Evolutionary conservation across 1,139 yeast species (phyloP).

Genomic region (Geotrichum bryndzae): DNA sequence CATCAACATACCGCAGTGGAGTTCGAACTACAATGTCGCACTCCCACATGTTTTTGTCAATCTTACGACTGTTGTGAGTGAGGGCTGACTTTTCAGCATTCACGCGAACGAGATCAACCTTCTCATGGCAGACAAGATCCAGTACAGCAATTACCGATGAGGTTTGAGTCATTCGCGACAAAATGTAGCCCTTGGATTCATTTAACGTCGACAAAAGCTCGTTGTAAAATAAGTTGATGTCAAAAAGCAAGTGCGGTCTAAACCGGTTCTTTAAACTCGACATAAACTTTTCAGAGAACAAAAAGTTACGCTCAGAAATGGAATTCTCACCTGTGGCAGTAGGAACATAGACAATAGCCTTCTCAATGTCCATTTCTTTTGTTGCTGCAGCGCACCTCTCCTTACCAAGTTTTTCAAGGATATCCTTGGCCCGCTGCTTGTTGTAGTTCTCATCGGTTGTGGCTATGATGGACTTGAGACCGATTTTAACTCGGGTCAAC

Average conservation of each 20-base stretch:
- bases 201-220: slow-evolving; percentile 39
- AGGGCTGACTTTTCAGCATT: slow-evolving; percentile 44
- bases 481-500: slow-evolving; percentile 30
- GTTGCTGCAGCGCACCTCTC: slow-evolving; percentile 47
- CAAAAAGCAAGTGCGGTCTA: slow-evolving; percentile 41
- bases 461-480: slow-evolving; percentile 54
- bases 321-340: slow-evolving; percentile 42
- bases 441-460: slow-evolving; percentile 48
- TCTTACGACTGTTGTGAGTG: slow-evolving; percentile 57
- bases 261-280: slow-evolving; percentile 40
- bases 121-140: slow-evolving; percentile 40
- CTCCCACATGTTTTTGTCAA: slow-evolving; percentile 56
- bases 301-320: slow-evolving; percentile 43
- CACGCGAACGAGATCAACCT: slow-evolving; percentile 44
- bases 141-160: slow-evolving; percentile 54
- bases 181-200: slow-evolving; percentile 46
- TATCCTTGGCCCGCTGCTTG: slow-evolving; percentile 39
- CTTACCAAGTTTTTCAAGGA: slow-evolving; percentile 44
- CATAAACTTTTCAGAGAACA: slow-evolving; percentile 53
- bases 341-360: slow-evolving; percentile 46
- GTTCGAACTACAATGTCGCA: slow-evolving; percentile 46
- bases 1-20: slow-evolving; percentile 15
- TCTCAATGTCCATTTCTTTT: slow-evolving; percentile 47
- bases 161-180: slow-evolving; percentile 54
- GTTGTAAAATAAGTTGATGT: slow-evolving; percentile 43